A percentile compares a stretch with the other conserved stretches of the same genome.
phyloP scores from a whole-genome alignment of 2,329 filamentous ascomycete species.

The Diplodia seriata region DNA sequence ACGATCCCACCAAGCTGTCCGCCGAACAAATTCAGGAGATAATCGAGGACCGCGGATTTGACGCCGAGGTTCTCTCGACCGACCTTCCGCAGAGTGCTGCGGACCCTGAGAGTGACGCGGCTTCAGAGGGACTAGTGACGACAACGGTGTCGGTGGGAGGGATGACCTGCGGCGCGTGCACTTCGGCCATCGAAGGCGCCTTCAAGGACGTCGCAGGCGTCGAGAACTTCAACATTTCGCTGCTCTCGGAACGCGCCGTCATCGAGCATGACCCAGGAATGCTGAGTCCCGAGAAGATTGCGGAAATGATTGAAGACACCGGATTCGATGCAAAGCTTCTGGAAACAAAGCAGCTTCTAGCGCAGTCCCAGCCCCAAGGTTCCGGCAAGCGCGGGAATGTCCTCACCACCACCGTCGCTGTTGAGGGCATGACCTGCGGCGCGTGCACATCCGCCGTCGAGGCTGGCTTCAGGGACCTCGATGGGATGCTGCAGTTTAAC shows the following conservation, averaged over 20 bases:
- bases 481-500: slow-evolving; percentile 87
- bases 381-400: slow-evolving; percentile 54
- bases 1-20: slow-evolving; percentile 77
- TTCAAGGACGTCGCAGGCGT: slow-evolving; percentile 78
- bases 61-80: slow-evolving; percentile 85
- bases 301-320: slow-evolving; percentile 68
- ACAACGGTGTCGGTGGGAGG: slow-evolving; percentile 82
- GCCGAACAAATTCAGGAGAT: slow-evolving; percentile 80
- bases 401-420: slow-evolving; percentile 81
- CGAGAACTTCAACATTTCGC: slow-evolving; percentile 78
- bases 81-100: slow-evolving; percentile 68
- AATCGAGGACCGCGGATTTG: slow-evolving; percentile 91
- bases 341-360: slow-evolving; percentile 64
- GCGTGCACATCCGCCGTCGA: slow-evolving; percentile 94
- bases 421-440: slow-evolving; percentile 97
- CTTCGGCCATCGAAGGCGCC: slow-evolving; percentile 80
- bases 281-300: slow-evolving; percentile 61
- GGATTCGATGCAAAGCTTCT: slow-evolving; percentile 83
- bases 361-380: slow-evolving; percentile 43
- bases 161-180: slow-evolving; percentile 92
- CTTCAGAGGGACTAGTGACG: slow-evolving; percentile 50
- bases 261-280: slow-evolving; percentile 74
- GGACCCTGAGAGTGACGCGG: slow-evolving; percentile 45
- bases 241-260: slow-evolving; percentile 84
- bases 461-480: slow-evolving; percentile 75